Evolutionary conservation across 805 yeast genomes (phyloP), one percentile per base, ranked within the genome.

Genomic region (Pichia paraexigua): DNA sequence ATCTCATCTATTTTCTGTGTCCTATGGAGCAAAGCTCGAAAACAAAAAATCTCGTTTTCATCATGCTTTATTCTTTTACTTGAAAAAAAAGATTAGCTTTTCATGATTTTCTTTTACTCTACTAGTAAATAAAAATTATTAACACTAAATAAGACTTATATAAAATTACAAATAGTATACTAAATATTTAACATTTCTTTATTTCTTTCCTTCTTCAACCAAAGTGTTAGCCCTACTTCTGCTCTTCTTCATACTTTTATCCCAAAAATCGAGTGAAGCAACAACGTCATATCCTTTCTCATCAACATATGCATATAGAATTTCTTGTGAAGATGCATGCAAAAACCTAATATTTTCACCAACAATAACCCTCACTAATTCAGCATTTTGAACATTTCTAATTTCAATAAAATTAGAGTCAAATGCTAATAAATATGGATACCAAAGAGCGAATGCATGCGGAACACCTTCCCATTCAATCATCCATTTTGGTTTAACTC

Each of bases 381-480:
- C 95, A 4, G 94, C 90, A 18, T 87, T 81, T 59, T 90, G 95
- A 62, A 91, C 89, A 59, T 90, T 89, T 53, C 99, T 77, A 45
- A 94, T 86, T 70, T 94, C 99, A 65, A 94, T 88, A 60, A 94
- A 90, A 53, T 80, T 85, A 20, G 83, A 79, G 64, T 92, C 98
- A 70, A 94, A 94, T 6, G 97, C 94, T 47, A 94, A 71, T 50
- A 94, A 73, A 63, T 90, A 92, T 4, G 99, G 99, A 70, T 91
- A 92, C 78, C 95, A 89, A 45, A 94, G 75, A 18, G 97, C 95
- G 66, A 94, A 89, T 55, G 84, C 82, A 62, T 86, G 94, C 7
- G 99, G 98, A 48, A 83, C 79, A 39, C 98, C 97, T 70, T 94
- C 98, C 99, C 99, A 94, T 63, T 86, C 83, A 48, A 94, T 85